Evolutionary conservation across 1,284 basidiomycete genomes (phyloP), one percentile per base, ranked within the genome.

Genomic region (Trametes versicolor): DNA sequence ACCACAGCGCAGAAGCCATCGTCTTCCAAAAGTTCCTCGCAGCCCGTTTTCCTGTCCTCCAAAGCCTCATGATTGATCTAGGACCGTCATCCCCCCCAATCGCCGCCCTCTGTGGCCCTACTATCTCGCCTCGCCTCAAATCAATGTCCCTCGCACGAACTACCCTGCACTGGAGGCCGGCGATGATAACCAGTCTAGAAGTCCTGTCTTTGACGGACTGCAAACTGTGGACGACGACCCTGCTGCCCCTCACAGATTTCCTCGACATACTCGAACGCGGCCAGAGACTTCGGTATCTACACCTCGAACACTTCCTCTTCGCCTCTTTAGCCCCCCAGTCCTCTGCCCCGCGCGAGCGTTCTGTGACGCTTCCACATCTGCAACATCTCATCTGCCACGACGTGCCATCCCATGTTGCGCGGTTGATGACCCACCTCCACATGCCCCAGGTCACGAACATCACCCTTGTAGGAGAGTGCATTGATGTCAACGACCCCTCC

Each of bases 181-280:
- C 23, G 12, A 7, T 27, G 13, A 6, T 34, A 3, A 3, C 32
- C n/a, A 36, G 36, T 15, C 32, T 52, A 15, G 15, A n/a, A 7
- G 6, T 7, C 5, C n/a, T 32, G 32, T 3, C 8, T 6, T n/a
- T 52, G 5, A 52, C 3, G n/a, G 3, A 19, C 17, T 52, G 29
- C 50, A 4, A 9, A 17, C 29, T 36, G 8, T n/a, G n/a, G n/a
- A n/a, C 29, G 6, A 3, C 19, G 3, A 1, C 6, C 1, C 29
- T 8, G 15, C 8, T 52, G 4, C 21, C 9, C 17, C 4, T 52
- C 8, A 19, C 3, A n/a, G 19, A 34, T 4, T 52, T 52, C n/a
- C 32, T 52, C 3, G 50, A 36, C 32, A 17, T 52, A 15, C 23
- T 52, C n/a, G 50, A 52, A 21, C 50, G 36, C 36, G 50, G 50